These are phyloP conservation scores for Grigorovia yakushimaensis DNA, from an alignment of 805 yeast genomes.

Conservation along the genomic window DNA sequence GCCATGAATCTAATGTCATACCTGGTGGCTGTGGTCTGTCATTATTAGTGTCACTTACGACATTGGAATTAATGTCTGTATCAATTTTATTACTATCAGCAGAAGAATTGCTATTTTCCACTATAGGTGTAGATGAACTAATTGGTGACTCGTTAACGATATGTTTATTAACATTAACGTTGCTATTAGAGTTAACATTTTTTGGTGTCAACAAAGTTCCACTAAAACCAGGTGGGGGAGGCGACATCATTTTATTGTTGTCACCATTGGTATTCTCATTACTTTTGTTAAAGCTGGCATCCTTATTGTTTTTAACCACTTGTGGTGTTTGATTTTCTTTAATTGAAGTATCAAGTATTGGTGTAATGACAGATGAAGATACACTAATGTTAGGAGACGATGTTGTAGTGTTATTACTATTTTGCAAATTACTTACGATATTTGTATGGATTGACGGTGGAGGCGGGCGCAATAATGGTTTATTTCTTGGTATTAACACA, in stretches of 20 bases:
- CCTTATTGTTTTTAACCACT: background rate
- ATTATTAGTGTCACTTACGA: no score
- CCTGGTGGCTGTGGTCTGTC: background rate
- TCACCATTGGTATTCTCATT: constrained; percentile 16
- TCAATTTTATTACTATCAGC: background rate
- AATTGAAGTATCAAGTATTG: background rate
- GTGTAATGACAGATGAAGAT: background rate
- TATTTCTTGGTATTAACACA: background rate
- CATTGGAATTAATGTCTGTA: no score
- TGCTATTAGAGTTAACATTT: constrained; percentile 8
- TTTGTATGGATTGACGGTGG: constrained; percentile 10
- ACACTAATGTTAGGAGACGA: background rate
- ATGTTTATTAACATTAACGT: background rate
- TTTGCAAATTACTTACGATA: background rate
- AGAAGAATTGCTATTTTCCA: no score
- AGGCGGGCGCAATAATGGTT: constrained; percentile 12
- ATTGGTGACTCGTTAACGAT: background rate
- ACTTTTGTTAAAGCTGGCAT: background rate
- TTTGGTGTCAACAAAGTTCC: constrained; percentile 29
- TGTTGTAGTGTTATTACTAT: background rate
- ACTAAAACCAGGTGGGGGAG: constrained; percentile 34
- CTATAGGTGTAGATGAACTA: background rate
- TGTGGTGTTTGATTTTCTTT: background rate
- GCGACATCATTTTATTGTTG: constrained; percentile 19
- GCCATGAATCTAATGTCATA: constrained; percentile 10